A percentile compares a stretch with the other conserved stretches of the same genome.
Conservation (phyloP, 768 basidiomycete species). For the Cyclocybe aegerita region DNA sequence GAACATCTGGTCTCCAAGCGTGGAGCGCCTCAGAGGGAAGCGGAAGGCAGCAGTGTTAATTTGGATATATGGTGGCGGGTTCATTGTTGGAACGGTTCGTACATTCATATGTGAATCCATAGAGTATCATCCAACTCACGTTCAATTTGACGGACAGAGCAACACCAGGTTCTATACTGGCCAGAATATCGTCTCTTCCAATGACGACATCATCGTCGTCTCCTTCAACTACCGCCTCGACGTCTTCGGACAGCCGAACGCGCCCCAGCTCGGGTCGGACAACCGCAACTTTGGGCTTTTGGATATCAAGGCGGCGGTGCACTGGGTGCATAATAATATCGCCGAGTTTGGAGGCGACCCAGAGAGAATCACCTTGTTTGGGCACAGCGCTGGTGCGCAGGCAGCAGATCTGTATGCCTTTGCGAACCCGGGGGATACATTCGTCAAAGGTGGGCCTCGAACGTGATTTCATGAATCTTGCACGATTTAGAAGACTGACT, state of each 20-base stretch:
- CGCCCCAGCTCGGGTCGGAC: slow-evolving; percentile 29
- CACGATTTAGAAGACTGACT: neutral
- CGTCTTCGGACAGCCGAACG: slow-evolving; percentile 37
- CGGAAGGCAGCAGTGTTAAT: slow-evolving; percentile 33
- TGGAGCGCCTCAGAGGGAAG: slow-evolving; percentile 15
- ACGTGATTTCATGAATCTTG: neutral
- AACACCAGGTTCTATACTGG: slow-evolving; percentile 26
- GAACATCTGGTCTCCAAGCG: slow-evolving; percentile 38
- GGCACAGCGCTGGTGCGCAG: slow-evolving; percentile 34
- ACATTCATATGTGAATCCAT: neutral
- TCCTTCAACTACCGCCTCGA: slow-evolving; percentile 38
- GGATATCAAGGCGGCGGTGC: slow-evolving; percentile 35
- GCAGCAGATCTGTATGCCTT: slow-evolving; percentile 33
- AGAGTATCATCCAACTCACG: neutral
- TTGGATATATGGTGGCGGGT: slow-evolving; percentile 37
- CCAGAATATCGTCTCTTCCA: slow-evolving; percentile 26
- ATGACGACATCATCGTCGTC: slow-evolving; percentile 33
- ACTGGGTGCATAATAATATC: slow-evolving; percentile 49
- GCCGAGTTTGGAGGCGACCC: slow-evolving; percentile 42
- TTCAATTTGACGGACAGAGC: slow-evolving; percentile 18
- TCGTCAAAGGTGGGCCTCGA: slow-evolving; percentile 21
- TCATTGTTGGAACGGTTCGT: slow-evolving; percentile 32
- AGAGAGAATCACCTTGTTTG: slow-evolving; percentile 32
- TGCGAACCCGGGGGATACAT: slow-evolving; percentile 32
- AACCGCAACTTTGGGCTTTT: slow-evolving; percentile 35